phyloP scores from a whole-genome alignment of 306 rosid species.

The Prunus kanzakura region DNA sequence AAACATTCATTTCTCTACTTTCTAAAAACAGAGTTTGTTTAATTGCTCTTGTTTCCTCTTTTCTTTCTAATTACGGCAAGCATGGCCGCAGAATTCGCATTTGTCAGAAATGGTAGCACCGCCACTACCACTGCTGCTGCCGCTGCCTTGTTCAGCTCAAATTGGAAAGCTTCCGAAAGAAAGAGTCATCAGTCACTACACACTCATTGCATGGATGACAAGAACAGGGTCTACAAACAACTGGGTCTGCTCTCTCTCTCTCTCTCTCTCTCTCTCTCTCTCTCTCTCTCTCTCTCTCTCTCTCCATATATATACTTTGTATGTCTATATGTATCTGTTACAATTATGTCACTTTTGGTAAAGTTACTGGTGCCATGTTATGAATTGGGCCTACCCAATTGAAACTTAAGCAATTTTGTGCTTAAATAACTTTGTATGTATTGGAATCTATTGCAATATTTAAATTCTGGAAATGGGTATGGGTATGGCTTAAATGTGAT shows the following conservation, averaged over 20 bases:
- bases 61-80: slow-evolving; percentile 19
- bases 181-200: slow-evolving; percentile 13
- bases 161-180: slow-evolving; percentile 22
- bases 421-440: not conserved
- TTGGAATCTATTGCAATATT: not conserved
- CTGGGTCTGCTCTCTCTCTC: slow-evolving; percentile 53
- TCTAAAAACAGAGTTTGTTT: not conserved
- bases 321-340: not conserved
- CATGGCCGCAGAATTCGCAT: slow-evolving; percentile 33
- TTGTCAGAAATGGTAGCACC: slow-evolving; percentile 21
- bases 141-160: slow-evolving; percentile 27
- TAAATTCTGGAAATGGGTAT: not conserved
- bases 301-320: not conserved
- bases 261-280: not conserved
- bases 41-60: not conserved
- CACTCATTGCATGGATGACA: slow-evolving; percentile 38
- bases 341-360: not conserved
- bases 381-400: not conserved
- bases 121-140: not conserved
- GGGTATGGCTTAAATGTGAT: not conserved
- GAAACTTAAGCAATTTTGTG: not conserved
- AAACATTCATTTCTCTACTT: not conserved
- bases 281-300: slow-evolving; percentile 6
- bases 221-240: slow-evolving; percentile 55
- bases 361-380: not conserved